Base-by-base conservation (phyloP, 306 rosid genomes). In the Canavalia gladiata region DNA sequence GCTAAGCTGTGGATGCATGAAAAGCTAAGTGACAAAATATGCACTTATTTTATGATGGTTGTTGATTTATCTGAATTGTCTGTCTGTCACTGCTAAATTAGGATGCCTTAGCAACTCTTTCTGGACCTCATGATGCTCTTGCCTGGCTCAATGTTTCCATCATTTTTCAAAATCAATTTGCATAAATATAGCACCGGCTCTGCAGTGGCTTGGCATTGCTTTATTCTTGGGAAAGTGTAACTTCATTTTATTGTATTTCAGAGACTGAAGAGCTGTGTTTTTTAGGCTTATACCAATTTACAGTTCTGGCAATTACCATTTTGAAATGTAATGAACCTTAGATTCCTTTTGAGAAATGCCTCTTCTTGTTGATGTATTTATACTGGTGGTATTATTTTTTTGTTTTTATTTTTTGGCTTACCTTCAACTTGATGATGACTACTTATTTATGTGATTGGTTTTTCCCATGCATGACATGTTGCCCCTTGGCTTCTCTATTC, bases 371-470 rank as follows among this genome's bases (percentile, higher is more conserved):
- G 63, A 72, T 72, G 7, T 35, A 51, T 54, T 12, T 18, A 2
- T 51, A 13, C 13, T 50, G 28, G 31, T 71, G 62, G 60, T 50
- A 33, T 13, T 50, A 43, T 28, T 9, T 28, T 9, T 18, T 18
- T 18, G 25, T 18, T 18, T 8, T 2, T 46, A 9, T 34, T 52
- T 35, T 18, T 67, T 68, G 75, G 55, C 30, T 68, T 55, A 68
- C 68, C 47, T 67, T 67, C 10, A 7, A 55, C 66, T 54, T 52
- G 35, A 4, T 28, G 54, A 51, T 71, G 10, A 54, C 34, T 47
- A 2, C 60, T 35, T 7, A 45, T 8, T 55, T 78, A 63, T 50
- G 41, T 71, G 84, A 11, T 72, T 52, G 59, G 31, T 80, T 63
- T 6, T 43, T 18, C 68, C 43, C 75, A 56, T 55, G 47, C 28